Conservation (phyloP, 768 basidiomycete genomes). For the Rhodosporidiobolus sp. region DNA sequence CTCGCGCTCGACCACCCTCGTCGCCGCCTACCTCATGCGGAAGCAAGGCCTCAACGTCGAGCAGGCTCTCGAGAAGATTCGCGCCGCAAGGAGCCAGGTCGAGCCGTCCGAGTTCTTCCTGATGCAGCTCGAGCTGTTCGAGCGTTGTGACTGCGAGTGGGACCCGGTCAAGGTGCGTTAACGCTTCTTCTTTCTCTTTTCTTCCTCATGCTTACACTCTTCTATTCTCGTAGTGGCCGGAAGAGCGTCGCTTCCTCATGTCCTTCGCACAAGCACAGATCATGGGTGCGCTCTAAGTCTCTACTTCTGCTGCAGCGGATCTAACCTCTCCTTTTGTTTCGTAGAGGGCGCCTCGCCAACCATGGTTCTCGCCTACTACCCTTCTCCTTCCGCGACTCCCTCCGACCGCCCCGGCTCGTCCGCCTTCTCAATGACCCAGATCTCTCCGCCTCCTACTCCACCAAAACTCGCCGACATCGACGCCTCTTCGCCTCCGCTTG, state of each 20-base stretch:
- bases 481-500: background rate
- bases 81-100: slow-evolving; percentile 35
- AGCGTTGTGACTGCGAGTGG: slow-evolving; percentile 43
- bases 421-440: slow-evolving; percentile 35
- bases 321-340: no score
- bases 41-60: slow-evolving; percentile 42
- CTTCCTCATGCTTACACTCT: background rate
- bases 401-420: slow-evolving; percentile 22
- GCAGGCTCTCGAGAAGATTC: slow-evolving; percentile 40
- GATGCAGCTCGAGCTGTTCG: slow-evolving; percentile 45
- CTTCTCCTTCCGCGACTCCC: slow-evolving; percentile 39
- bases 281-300: slow-evolving; percentile 28
- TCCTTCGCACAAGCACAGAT: slow-evolving; percentile 38
- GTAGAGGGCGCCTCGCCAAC: slow-evolving; percentile 41
- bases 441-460: slow-evolving; percentile 8
- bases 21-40: slow-evolving; percentile 42
- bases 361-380: slow-evolving; percentile 45
- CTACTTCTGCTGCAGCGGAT: background rate
- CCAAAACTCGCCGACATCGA: background rate
- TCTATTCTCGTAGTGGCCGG: slow-evolving; percentile 26
- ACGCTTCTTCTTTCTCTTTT: background rate
- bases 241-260: slow-evolving; percentile 45
- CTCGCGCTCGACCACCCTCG: slow-evolving; percentile 41
- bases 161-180: slow-evolving; percentile 40
- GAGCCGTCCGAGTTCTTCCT: slow-evolving; percentile 43